phyloP scores from a whole-genome alignment of 345 rosid genomes.

The Corymbia maculata region DNA sequence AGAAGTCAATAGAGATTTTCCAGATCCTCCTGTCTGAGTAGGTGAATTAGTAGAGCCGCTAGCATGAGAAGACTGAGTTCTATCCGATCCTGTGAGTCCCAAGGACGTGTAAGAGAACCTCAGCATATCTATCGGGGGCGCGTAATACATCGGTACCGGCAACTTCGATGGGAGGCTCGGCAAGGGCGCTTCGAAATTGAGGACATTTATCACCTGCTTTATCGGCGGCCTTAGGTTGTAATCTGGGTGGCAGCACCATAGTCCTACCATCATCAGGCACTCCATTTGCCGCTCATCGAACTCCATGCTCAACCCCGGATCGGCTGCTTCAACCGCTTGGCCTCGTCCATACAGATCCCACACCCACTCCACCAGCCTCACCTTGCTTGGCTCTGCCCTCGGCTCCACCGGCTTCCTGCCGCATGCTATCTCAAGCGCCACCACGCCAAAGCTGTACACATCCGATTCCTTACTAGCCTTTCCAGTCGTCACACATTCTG shows the following conservation, averaged over 20 bases:
- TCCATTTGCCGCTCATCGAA: conserved; percentile 22
- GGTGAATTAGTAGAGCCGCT: conserved; percentile 3
- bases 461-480: conserved; percentile 37
- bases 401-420: conserved; percentile 34
- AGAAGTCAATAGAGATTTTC: background rate
- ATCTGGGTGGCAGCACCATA: conserved; percentile 55
- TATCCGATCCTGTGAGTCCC: conserved; percentile 3
- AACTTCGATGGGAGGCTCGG: conserved; percentile 37
- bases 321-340: conserved; percentile 15
- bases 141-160: conserved; percentile 39
- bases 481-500: conserved; percentile 25
- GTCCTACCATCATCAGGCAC: conserved; percentile 30
- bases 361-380: conserved; percentile 33
- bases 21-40: conserved; percentile 6
- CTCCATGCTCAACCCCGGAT: conserved; percentile 3
- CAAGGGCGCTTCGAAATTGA: conserved; percentile 30
- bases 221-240: conserved; percentile 29
- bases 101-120: conserved; percentile 10
- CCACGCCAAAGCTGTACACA: conserved; percentile 45
- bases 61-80: conserved; percentile 7
- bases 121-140: conserved; percentile 13
- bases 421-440: conserved; percentile 28
- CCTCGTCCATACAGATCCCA: conserved; percentile 37
- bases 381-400: conserved; percentile 10
- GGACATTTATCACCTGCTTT: conserved; percentile 27